Evolutionary conservation across 228 moss, liverwort and hornwort species (phyloP).

Genomic region (Sphagnum fallax): DNA sequence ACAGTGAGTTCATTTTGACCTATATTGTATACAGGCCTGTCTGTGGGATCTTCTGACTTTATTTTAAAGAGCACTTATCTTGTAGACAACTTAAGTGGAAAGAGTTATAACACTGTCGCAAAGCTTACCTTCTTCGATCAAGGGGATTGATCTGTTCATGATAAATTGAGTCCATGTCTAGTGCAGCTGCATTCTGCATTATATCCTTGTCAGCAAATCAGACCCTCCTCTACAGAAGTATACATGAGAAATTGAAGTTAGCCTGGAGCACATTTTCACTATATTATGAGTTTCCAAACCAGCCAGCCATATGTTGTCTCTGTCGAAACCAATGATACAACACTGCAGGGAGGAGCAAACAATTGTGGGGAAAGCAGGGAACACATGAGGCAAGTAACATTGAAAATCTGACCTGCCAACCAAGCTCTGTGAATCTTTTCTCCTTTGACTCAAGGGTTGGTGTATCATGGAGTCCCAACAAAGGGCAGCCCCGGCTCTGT

Average conservation of each 20-base stretch:
- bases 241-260: neutral
- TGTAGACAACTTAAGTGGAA: too few species aligned
- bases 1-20: too few species aligned
- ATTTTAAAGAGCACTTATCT: too few species aligned
- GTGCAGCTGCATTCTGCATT: constrained; percentile 64
- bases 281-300: neutral
- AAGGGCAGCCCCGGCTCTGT: constrained; percentile 84
- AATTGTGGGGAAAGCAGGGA: too few species aligned
- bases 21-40: too few species aligned
- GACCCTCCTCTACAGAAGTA: neutral
- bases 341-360: too few species aligned
- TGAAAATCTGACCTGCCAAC: constrained; percentile 57
- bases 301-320: neutral
- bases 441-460: constrained; percentile 88
- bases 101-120: too few species aligned
- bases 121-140: constrained; percentile 58
- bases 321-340: too few species aligned
- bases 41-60: too few species aligned
- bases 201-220: neutral
- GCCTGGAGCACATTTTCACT: too few species aligned
- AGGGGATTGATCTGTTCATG: constrained; percentile 62
- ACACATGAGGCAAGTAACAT: neutral
- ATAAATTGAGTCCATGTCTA: constrained; percentile 90
- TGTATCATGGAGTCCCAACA: constrained; percentile 87
- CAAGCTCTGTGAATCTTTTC: constrained; percentile 78